A percentile compares a stretch with the other conserved stretches of the same genome.
Conservation (phyloP, 2,329 filamentous ascomycete species). For the Penicillium sp. region DNA sequence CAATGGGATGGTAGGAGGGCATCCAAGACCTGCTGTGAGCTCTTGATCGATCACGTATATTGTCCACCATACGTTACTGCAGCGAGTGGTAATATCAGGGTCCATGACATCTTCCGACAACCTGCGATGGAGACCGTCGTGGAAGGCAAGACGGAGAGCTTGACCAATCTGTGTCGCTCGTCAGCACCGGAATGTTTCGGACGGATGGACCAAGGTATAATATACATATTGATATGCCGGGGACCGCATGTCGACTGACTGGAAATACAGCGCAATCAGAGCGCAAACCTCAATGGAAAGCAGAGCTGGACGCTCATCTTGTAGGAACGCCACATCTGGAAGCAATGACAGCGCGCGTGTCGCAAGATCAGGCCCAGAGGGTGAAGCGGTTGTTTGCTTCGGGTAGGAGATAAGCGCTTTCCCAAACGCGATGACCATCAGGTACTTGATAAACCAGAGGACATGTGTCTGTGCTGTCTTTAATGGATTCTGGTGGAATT, state of each 20-base stretch:
- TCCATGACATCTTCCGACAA: background rate
- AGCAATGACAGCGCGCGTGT: background rate
- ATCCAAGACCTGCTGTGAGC: background rate
- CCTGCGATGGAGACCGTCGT: conserved; percentile 1
- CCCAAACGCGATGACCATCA: background rate
- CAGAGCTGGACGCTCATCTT: background rate
- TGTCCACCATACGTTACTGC: conserved; percentile 3
- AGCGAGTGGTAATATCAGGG: background rate
- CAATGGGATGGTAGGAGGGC: conserved; percentile 1
- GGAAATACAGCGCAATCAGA: background rate
- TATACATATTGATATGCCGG: conserved; percentile 1
- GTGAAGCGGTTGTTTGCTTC: background rate
- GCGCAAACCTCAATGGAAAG: background rate
- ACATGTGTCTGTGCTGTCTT: background rate
- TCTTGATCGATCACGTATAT: conserved; percentile 1
- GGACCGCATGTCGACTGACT: conserved; percentile 1
- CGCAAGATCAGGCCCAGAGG: background rate
- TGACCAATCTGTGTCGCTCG: background rate
- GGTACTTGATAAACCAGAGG: conserved; percentile 1
- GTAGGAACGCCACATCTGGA: conserved; percentile 1
- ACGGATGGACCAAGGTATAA: background rate
- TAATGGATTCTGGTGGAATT: background rate
- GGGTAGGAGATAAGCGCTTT: background rate
- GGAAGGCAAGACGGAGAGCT: background rate
- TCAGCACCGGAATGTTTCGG: background rate